Evolutionary conservation across 2,329 filamentous ascomycete species (phyloP), one percentile per base, ranked within the genome.

Genomic region (Xylariales sp.): DNA sequence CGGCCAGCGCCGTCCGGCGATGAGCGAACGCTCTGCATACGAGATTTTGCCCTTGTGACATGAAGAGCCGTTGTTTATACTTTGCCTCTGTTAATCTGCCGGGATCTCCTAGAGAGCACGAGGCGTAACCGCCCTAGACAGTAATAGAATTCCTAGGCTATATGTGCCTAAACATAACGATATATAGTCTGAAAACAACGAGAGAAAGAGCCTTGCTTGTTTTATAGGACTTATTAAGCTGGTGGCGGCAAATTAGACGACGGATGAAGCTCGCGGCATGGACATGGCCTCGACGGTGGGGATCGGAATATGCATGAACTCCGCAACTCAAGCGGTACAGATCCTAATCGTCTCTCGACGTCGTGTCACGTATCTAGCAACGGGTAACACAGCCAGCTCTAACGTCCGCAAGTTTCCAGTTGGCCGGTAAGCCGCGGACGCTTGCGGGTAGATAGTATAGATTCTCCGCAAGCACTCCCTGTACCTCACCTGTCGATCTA

Each of bases 321-420:
- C 55, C 32, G 46, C 18, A 36, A 48, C 50, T 12, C 45, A 43
- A 32, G 46, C 16, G 41, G 56, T 49, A 46, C 48, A 36, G 32
- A 48, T 53, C 39, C 53, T n/a, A 28, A 57, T 64, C 56, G 59
- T 58, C 46, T 30, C 55, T 67, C 49, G 41, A 67, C 18, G 50
- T 30, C 28, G 67, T 69, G 64, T 55, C 43, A 70, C 65, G 36
- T 65, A 63, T 59, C 45, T 23, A 10, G 52, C 34, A 18, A 65
- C 57, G 9, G 36, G 53, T 52, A 18, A 63, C 46, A 50, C 41
- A 36, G 8, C 52, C 32, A 48, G 30, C 30, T 54, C 50, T 30
- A 53, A 53, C 58, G 58, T 50, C 58, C 58, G 39, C 48, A 53
- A 53, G 58, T 62, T 62, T 45, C 54, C 39, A 56, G 54, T 43